Conservation (phyloP, 352 stramenopile species). For the Phytophthora megakarya region DNA sequence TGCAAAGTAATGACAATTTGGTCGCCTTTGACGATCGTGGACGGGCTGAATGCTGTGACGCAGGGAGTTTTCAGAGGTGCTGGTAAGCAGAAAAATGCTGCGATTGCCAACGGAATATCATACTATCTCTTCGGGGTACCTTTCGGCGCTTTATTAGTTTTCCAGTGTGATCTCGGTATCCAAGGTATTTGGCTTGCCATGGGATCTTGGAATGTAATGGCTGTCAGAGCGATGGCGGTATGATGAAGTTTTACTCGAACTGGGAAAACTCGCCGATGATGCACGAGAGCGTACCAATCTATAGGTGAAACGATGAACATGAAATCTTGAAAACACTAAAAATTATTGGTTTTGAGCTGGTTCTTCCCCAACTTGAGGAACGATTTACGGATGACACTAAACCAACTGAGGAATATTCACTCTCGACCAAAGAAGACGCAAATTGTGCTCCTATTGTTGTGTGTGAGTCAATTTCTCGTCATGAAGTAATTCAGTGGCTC, state of each 20-base stretch:
- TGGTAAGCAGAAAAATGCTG: slow-evolving; percentile 51
- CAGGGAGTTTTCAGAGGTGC: slow-evolving; percentile 68
- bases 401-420: background rate
- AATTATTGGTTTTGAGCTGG: background rate
- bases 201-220: slow-evolving; percentile 27
- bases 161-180: slow-evolving; percentile 39
- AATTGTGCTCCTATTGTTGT: slow-evolving; percentile 20
- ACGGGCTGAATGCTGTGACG: slow-evolving; percentile 49
- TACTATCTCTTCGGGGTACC: slow-evolving; percentile 76
- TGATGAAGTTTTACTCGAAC: slow-evolving; percentile 4
- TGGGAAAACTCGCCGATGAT: slow-evolving; percentile 6
- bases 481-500: slow-evolving; percentile 13
- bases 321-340: too few relatives aligned
- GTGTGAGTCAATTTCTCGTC: slow-evolving; percentile 21
- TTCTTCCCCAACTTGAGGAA: background rate
- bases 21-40: slow-evolving; percentile 44
- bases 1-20: slow-evolving; percentile 43
- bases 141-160: slow-evolving; percentile 48
- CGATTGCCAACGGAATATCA: slow-evolving; percentile 53
- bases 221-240: background rate
- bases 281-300: slow-evolving; percentile 12
- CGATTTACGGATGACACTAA: background rate
- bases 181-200: slow-evolving; percentile 59
- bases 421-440: background rate
- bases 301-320: background rate